phyloP scores from a whole-genome alignment of 805 yeast genomes.

The Saccharomyces cerevisiae region DNA sequence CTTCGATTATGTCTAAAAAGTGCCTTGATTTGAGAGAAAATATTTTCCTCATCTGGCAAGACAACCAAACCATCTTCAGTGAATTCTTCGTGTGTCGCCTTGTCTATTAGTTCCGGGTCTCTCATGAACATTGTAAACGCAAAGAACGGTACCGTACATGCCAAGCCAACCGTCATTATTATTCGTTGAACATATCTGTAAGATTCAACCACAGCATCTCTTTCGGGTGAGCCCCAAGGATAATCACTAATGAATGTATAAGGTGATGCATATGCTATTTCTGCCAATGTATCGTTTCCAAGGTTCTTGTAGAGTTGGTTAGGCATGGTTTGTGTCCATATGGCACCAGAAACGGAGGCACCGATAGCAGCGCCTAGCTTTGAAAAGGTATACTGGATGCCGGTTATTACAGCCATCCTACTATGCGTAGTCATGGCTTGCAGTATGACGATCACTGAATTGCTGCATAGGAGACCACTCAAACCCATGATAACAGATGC shows the following conservation, averaged over 20 bases:
- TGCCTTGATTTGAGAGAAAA: not conserved
- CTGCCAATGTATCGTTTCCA: conserved; percentile 21
- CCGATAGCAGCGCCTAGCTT: conserved; percentile 60
- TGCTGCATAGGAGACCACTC: not conserved
- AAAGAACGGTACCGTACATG: conserved; percentile 36
- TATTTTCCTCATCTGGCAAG: not conserved
- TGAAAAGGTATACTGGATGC: conserved; percentile 32
- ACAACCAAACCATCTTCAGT: not conserved
- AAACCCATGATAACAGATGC: not conserved
- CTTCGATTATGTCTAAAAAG: not conserved
- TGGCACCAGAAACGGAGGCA: conserved; percentile 32
- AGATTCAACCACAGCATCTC: conserved; percentile 44
- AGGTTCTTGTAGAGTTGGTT: not conserved
- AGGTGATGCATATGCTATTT: conserved; percentile 42
- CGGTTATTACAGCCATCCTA: not conserved
- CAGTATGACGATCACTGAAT: not conserved
- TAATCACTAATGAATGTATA: conserved; percentile 37
- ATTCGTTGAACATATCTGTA: conserved; percentile 47
- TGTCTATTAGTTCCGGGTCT: conserved; percentile 32
- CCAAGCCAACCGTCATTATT: conserved; percentile 42
- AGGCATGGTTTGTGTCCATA: not conserved
- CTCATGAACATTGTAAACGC: conserved; percentile 40
- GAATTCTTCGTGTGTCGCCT: not conserved
- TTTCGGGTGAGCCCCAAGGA: conserved; percentile 50
- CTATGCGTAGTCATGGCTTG: not conserved